These are phyloP conservation scores for Citrus unshiu DNA, from an alignment of 345 rosid genomes.

Conservation along the genomic window DNA sequence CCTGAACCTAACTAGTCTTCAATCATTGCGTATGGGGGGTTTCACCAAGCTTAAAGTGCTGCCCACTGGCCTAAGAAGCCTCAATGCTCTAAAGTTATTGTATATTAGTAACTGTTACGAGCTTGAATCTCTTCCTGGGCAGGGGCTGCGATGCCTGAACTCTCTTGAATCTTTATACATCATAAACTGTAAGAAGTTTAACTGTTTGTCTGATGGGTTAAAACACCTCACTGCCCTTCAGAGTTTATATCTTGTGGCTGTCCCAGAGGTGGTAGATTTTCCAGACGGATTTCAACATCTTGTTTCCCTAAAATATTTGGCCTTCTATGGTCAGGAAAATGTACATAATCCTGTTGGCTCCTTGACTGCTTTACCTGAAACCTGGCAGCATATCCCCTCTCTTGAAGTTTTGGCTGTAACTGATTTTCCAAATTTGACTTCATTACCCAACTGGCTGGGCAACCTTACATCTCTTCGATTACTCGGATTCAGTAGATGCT, in stretches of 20 bases:
- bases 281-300: not conserved
- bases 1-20: not conserved
- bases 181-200: not conserved
- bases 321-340: not conserved
- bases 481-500: not conserved
- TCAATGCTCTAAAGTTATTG: not conserved
- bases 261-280: not conserved
- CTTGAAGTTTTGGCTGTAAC: not conserved
- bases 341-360: not conserved
- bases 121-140: conserved; percentile 1
- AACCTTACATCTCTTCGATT: not conserved
- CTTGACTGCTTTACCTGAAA: not conserved
- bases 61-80: not conserved
- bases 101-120: not conserved
- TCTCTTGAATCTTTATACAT: not conserved
- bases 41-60: not conserved
- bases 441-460: not conserved
- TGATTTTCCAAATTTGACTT: not conserved
- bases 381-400: not conserved
- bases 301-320: not conserved
- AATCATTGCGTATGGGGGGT: not conserved
- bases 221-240: not conserved
- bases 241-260: fast-evolving
- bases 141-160: not conserved
- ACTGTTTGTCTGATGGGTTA: not conserved